Base-by-base conservation (phyloP, 306 rosid species). In the Vicia faba region DNA sequence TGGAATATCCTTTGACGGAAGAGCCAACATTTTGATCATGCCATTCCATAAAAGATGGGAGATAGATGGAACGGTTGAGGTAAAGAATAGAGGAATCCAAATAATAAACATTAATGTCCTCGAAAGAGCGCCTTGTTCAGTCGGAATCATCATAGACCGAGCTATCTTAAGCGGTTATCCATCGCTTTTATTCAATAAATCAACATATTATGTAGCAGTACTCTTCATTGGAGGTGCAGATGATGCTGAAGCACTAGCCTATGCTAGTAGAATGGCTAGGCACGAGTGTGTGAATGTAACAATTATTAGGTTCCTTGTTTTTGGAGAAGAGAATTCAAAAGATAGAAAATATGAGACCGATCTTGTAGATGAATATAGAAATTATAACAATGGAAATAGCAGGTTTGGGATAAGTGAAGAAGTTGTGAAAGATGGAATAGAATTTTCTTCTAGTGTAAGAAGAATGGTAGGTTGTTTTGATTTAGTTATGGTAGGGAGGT, bases 221-320 rank as follows among this genome's bases (percentile, higher is more conserved):
- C 23, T 89, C 66, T 89, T 80, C 91, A 48, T 86, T 9, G 92
- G 96, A 0, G 96, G 96, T 4, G 62, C 69, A 4, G 96, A 89
- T 38, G 96, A 89, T 28, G 84, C 82, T 0, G 93, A 89, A 74
- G 72, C 96, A 12, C 71, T 86, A 18, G 91, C 96, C 2, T 89
- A 77, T 8, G 84, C 83, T 10, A 49, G 82, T 10, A 85, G 88
- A 26, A 89, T 89, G 93, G 80, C 83, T 0, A 71, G 72, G n/a
- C 88, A 85, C 19, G 79, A 75, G 25, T 44, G 19, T 5, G 88
- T 86, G 16, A 75, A 58, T 19, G 58, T 84, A 15, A 79, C 96
- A 1, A 72, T 89, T 5, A 73, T 84, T 9, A 15, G 87, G 66
- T 89, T 86, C 57, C 84, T 89, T 11, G 55, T 70, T 10, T 86